Base-by-base conservation (phyloP, 192 early-diverging fungal genomes). In the Rhizoclosmatium globosum region DNA sequence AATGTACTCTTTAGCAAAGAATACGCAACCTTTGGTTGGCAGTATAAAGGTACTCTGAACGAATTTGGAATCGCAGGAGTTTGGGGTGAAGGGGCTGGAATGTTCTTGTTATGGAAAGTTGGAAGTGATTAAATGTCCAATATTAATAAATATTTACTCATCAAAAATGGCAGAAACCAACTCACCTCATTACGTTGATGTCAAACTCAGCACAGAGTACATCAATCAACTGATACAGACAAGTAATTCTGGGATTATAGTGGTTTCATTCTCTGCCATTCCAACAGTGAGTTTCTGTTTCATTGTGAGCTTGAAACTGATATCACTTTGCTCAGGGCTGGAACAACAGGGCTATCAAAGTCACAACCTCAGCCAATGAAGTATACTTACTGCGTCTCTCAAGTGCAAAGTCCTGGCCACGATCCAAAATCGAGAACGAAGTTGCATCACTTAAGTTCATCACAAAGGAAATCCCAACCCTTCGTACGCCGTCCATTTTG, bases 331-430 rank as follows among this genome's bases (percentile, higher is more conserved):
- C 0, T 13, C 45, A 71, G 69, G 77, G 77, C 1, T 78, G 77
- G 77, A 78, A 78, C 77, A 78, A 78, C 77, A 78, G 71, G 23
- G 77, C 77, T 17, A 70, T 78, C 68, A 70, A 70, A 58, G 60
- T 78, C 3, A 2, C n/a, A 6, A 70, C 77, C 7, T 7, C 41
- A 38, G 47, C 72, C 21, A 44, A 59, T 39, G 38, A 50, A 4
- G 21, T 19, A 3, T 38, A 72, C 1, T 7, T 71, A 23, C 62
- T 78, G 7, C 77, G 77, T 31, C 62, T 78, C 43, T 78, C 77
- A 41, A 48, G 42, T 23, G 61, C 77, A 1, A 58, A 4, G 48
- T 56, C 77, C 2, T 78, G 77, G 77, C 77, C 77, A 23, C 41
- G 39, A n/a, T 31, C 41, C 23, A 78, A 78, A 47, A 58, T 78